Conservation (phyloP, 495 filamentous ascomycete species). For the Neohortaea acidophila region DNA sequence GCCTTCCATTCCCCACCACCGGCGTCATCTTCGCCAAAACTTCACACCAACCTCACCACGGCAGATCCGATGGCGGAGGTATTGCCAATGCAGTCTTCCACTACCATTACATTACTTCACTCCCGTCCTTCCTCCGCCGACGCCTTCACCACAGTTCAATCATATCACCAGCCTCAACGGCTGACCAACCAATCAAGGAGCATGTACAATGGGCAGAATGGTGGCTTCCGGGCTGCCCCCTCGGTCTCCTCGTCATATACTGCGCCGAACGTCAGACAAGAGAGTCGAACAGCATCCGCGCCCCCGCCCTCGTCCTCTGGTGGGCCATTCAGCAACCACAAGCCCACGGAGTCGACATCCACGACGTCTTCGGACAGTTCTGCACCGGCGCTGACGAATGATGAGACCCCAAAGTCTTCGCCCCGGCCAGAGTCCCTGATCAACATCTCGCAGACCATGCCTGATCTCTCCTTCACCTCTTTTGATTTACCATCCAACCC, state of each 20-base stretch:
- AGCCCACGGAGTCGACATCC: conserved; percentile 22
- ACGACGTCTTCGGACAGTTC: conserved; percentile 25
- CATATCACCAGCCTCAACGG: conserved; percentile 20
- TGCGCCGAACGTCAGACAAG: conserved; percentile 56
- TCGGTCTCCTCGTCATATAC: too few relatives aligned
- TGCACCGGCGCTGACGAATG: conserved; percentile 23
- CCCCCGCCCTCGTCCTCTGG: conserved; percentile 38
- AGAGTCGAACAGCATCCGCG: conserved; percentile 52
- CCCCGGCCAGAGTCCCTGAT: conserved; percentile 28
- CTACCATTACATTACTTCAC: conserved; percentile 27
- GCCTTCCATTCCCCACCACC: too few relatives aligned
- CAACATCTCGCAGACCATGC: conserved; percentile 31
- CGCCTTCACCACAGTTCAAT: conserved; percentile 23
- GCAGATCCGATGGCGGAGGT: conserved; percentile 30
- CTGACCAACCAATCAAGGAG: conserved; percentile 21
- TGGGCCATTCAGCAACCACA: conserved; percentile 11
- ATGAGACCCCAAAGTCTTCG: conserved; percentile 21
- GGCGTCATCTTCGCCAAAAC: neutral
- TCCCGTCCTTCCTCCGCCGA: conserved; percentile 25
- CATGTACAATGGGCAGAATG: conserved; percentile 16
- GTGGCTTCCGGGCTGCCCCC: too few relatives aligned
- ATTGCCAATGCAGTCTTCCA: conserved; percentile 25
- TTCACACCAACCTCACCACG: conserved; percentile 1
- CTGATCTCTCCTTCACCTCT: conserved; percentile 35
- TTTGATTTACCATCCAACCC: conserved; percentile 22